Percentiles rank a stretch among this genome's conserved stretches.
phyloP scores from a whole-genome alignment of 306 rosid species.

The Cotoneaster glaucophyllus region DNA sequence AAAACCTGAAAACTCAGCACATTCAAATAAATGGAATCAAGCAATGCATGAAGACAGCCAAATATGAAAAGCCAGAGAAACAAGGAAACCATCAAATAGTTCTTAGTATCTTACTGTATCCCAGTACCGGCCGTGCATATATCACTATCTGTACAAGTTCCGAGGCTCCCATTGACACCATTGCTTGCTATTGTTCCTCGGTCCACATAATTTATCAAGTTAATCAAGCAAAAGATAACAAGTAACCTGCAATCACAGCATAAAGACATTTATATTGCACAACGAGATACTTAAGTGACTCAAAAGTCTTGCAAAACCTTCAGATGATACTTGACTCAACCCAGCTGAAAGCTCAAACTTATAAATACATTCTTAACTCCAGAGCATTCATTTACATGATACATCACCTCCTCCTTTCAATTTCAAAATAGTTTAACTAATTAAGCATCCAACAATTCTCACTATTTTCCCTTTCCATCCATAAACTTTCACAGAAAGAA shows the following conservation, averaged over 20 bases:
- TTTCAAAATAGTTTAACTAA: not conserved
- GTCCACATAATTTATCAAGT: constrained; percentile 78
- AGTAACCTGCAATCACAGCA: constrained; percentile 56
- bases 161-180: constrained; percentile 75
- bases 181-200: constrained; percentile 94
- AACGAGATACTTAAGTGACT: not conserved
- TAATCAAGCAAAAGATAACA: constrained; percentile 61
- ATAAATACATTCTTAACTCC: not conserved
- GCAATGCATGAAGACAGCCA: not conserved
- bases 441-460: not conserved
- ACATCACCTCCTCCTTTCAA: not conserved
- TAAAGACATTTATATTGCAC: not conserved
- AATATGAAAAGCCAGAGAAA: not conserved
- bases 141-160: constrained; percentile 52
- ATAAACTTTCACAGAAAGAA: not conserved
- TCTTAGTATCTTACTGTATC: constrained; percentile 95
- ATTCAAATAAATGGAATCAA: not conserved
- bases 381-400: not conserved
- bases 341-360: not conserved
- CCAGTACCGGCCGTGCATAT: constrained; percentile 68
- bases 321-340: not conserved
- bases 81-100: constrained; percentile 4
- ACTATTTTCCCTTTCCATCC: not conserved
- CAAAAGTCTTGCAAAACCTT: not conserved
- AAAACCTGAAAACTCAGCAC: not conserved